Conservation (phyloP, 1,139 yeast species). For the Yamadazyma aaseri region DNA sequence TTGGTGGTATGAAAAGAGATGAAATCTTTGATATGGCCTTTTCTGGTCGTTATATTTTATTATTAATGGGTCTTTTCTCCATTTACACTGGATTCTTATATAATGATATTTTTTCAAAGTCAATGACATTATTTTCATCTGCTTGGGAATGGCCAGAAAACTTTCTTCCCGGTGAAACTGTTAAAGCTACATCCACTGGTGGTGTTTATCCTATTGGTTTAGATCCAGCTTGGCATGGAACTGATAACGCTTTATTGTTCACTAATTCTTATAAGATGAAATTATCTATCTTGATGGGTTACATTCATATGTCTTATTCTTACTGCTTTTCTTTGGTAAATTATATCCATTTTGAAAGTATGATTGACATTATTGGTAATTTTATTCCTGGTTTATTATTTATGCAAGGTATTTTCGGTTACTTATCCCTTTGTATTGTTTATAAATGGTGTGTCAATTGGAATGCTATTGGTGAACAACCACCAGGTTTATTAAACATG, state of each 20-base stretch:
- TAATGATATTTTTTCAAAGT: conserved; percentile 74
- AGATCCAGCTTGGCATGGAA: conserved; percentile 81
- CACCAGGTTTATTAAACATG: conserved; percentile 81
- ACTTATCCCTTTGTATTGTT: conserved; percentile 66
- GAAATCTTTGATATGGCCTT: conserved; percentile 84
- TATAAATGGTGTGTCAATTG: conserved; percentile 82
- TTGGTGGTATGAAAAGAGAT: conserved; percentile 63
- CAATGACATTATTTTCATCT: conserved; percentile 68
- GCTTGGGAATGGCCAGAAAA: conserved; percentile 76
- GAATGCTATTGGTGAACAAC: conserved; percentile 65
- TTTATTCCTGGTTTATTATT: conserved; percentile 76
- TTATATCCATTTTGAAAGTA: conserved; percentile 54
- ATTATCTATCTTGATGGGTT: conserved; percentile 76
- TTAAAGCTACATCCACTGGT: conserved; percentile 47
- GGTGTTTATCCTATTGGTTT: conserved; percentile 69
- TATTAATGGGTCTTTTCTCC: conserved; percentile 75
- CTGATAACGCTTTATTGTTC: conserved; percentile 72
- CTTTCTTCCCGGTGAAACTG: conserved; percentile 56
- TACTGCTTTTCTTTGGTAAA: conserved; percentile 68
- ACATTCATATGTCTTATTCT: conserved; percentile 74
- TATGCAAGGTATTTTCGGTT: conserved; percentile 84
- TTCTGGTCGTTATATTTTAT: conserved; percentile 68
- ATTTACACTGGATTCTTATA: conserved; percentile 77
- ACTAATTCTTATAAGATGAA: conserved; percentile 83
- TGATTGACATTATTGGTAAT: conserved; percentile 70